Evolutionary conservation across 768 basidiomycete species (phyloP).

Genomic region (Boletus patriciae): DNA sequence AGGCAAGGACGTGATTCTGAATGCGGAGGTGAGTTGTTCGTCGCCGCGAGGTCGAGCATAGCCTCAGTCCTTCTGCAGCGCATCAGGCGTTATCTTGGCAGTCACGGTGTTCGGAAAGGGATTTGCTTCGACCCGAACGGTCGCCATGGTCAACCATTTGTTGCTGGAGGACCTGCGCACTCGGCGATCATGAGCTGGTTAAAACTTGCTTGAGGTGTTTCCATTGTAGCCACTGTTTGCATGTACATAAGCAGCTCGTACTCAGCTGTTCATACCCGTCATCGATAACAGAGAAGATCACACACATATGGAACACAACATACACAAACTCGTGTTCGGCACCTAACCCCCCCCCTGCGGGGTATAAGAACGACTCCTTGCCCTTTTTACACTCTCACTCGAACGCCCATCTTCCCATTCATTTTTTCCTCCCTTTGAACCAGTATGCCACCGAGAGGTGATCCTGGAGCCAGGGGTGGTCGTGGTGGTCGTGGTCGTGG

Average conservation of each 20-base stretch:
- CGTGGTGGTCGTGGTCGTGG: slow-evolving; percentile 29
- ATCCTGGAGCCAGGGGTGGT: slow-evolving; percentile 26
- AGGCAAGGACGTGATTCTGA: slow-evolving; percentile 78
- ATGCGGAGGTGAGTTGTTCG: slow-evolving; percentile 53
- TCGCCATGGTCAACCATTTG: slow-evolving; percentile 61
- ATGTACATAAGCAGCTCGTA: slow-evolving; percentile 4
- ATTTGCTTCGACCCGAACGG: slow-evolving; percentile 64
- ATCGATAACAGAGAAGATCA: slow-evolving; percentile 25
- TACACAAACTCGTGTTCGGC: slow-evolving; percentile 23
- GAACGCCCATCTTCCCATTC: slow-evolving; percentile 18
- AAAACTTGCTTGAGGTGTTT: slow-evolving; percentile 18
- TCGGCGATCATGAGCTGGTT: slow-evolving; percentile 66
- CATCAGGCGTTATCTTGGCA: slow-evolving; percentile 68
- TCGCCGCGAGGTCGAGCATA: not conserved
- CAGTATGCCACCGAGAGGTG: slow-evolving; percentile 42
- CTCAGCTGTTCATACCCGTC: not conserved
- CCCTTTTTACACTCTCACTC: slow-evolving; percentile 13
- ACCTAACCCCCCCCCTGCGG: not conserved
- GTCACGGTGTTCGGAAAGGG: slow-evolving; percentile 70
- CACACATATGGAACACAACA: slow-evolving; percentile 23
- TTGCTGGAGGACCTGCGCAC: slow-evolving; percentile 52
- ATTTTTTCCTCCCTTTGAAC: not conserved
- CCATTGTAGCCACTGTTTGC: slow-evolving; percentile 1
- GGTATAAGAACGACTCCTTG: slow-evolving; percentile 21
- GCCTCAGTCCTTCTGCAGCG: slow-evolving; percentile 43